Evolutionary conservation across 495 filamentous ascomycete species (phyloP).

Genomic region (Peziza echinospora): DNA sequence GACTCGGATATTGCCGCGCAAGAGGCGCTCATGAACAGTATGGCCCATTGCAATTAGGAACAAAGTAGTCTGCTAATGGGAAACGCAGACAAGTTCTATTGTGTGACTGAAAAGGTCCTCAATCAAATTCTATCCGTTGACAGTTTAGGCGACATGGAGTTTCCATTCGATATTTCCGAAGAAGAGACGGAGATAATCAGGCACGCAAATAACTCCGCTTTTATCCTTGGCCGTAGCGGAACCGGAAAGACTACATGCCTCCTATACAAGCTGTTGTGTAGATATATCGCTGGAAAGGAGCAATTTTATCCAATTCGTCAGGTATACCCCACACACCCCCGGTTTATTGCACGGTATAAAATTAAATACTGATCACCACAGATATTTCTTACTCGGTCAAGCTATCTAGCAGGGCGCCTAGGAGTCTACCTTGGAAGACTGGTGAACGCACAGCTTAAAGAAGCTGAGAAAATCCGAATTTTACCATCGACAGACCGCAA

Average conservation of each 20-base stretch:
- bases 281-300: slow-evolving; percentile 7
- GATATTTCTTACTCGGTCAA: slow-evolving; percentile 25
- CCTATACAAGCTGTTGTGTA: slow-evolving; percentile 22
- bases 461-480: too few species aligned
- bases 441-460: slow-evolving; percentile 9
- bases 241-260: slow-evolving; percentile 28
- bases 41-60: too few species aligned
- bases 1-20: too few species aligned
- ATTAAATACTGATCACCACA: slow-evolving; percentile 3
- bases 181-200: slow-evolving; percentile 21
- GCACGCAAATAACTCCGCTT: slow-evolving; percentile 18
- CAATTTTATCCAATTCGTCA: neutral
- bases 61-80: too few species aligned
- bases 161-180: slow-evolving; percentile 23
- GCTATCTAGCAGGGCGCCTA: slow-evolving; percentile 20
- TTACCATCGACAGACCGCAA: neutral
- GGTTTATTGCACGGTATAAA: too few species aligned
- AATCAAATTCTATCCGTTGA: neutral
- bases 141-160: slow-evolving; percentile 15
- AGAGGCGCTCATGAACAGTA: too few species aligned
- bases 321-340: neutral
- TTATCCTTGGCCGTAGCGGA: slow-evolving; percentile 27
- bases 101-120: neutral
- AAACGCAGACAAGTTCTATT: neutral
- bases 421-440: slow-evolving; percentile 17